These are phyloP conservation scores for Umbilicaria muhlenbergii DNA, from an alignment of 495 filamentous ascomycete species.

Conservation along the genomic window DNA sequence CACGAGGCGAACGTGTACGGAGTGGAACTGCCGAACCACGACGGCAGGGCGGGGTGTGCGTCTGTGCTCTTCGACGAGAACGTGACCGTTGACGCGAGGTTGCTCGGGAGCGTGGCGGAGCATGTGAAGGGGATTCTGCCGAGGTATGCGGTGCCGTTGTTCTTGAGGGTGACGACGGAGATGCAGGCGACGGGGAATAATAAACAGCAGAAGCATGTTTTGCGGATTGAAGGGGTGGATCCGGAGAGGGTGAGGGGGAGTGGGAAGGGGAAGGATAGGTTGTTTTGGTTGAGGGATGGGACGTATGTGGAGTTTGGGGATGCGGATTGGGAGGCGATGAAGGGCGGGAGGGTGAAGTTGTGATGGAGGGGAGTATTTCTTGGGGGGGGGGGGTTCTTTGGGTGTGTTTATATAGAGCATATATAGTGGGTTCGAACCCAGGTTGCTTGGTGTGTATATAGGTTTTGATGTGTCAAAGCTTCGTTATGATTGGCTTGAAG, in stretches of 20 bases:
- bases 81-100: constrained; percentile 16
- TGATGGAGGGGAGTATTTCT: constrained; percentile 16
- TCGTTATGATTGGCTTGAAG: too few species aligned
- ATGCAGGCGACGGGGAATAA: constrained; percentile 67
- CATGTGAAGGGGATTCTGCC: constrained; percentile 45
- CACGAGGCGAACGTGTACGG: constrained; percentile 83
- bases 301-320: constrained; percentile 51
- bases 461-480: too few species aligned
- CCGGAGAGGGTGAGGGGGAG: constrained; percentile 33
- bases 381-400: too few species aligned
- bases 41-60: constrained; percentile 76
- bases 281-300: constrained; percentile 52
- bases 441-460: too few species aligned
- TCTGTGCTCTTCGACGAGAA: constrained; percentile 42
- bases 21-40: constrained; percentile 64
- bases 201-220: constrained; percentile 63
- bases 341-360: constrained; percentile 52
- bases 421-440: too few species aligned
- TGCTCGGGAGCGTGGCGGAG: constrained; percentile 41
- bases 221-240: constrained; percentile 63
- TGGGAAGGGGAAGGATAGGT: constrained; percentile 25
- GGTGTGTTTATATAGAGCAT: too few species aligned
- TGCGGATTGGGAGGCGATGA: constrained; percentile 53
- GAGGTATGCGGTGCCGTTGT: constrained; percentile 62
- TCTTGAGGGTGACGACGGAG: constrained; percentile 47